Evolutionary conservation across 495 filamentous ascomycete genomes (phyloP), one percentile per base, ranked within the genome.

Genomic region (Annulohypoxylon stygium): DNA sequence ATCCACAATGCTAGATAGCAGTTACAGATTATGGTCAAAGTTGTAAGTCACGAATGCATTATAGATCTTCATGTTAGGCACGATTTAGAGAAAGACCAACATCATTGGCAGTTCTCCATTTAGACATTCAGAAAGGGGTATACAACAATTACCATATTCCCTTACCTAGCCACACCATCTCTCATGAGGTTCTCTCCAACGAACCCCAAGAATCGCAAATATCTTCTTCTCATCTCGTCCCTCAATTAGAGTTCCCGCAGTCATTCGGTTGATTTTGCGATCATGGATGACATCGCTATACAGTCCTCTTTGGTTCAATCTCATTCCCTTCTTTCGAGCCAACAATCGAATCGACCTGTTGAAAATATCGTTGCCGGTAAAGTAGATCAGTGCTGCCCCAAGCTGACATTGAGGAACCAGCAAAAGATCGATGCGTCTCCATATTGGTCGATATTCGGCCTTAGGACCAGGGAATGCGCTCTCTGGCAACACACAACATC

Each of bases 291-390:
- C 90, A 81, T 96, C 88, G 69, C 85, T 87, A 77, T 90, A 97
- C 55, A 99, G 80, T 1, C 94, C 96, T 18, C 87, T 84, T 78
- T 98, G 95, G 74, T 98, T 98, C 37, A 99, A 75, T 63, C 92
- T 83, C 91, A 97, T 95, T 0, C 90, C 89, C 78, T 93, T 96
- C 84, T 89, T 95, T 34, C 90, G 90, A 25, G 94, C 93, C 54
- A 98, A 82, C 10, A 98, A 80, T 71, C 96, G 81, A 80, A 98
- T 88, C 64, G 93, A 96, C 33, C 95, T 86, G 75, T 99, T 99
- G 83, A 99, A 99, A 57, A 98, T 94, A 76, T 97, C 95, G 74
- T 97, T 97, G 1, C 96, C 96, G 0, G 96, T 98, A 73, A 98
- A 99, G 76, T 99, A 99, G 59, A 99, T 87, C 75, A 98, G 78